Conservation (phyloP, 78 protist species). For the Dictyostelium firmibasis region DNA sequence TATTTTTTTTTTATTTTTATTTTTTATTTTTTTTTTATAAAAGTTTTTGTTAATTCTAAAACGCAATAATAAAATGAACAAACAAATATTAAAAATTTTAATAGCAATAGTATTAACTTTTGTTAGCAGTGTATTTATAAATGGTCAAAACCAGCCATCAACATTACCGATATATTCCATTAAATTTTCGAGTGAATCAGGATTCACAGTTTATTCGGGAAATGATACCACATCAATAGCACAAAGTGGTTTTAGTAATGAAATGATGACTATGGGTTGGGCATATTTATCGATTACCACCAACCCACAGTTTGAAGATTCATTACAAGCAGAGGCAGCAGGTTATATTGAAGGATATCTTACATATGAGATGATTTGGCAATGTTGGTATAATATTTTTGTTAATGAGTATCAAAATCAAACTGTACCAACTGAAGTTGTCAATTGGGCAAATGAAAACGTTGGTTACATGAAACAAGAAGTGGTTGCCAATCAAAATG, state of each 20-base stretch:
- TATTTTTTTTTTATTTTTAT: too few relatives aligned
- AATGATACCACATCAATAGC: constrained; percentile 35
- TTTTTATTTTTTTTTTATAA: neutral
- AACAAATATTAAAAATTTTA: too few relatives aligned
- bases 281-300: constrained; percentile 30
- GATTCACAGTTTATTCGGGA: constrained; percentile 16
- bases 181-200: neutral
- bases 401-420: constrained; percentile 4
- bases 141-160: neutral
- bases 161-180: neutral
- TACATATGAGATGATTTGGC: constrained; percentile 44
- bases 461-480: constrained; percentile 2
- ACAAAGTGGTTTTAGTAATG: constrained; percentile 27
- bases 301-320: constrained; percentile 28
- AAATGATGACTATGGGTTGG: constrained; percentile 63
- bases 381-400: constrained; percentile 26
- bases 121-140: too few relatives aligned
- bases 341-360: constrained; percentile 85
- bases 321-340: constrained; percentile 53
- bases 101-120: too few relatives aligned
- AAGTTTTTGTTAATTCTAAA: neutral
- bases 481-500: constrained; percentile 5
- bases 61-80: too few relatives aligned
- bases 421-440: neutral
- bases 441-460: constrained; percentile 23